Evolutionary conservation across 2,329 filamentous ascomycete genomes (phyloP), one percentile per base, ranked within the genome.

Genomic region (Claviceps sp.): DNA sequence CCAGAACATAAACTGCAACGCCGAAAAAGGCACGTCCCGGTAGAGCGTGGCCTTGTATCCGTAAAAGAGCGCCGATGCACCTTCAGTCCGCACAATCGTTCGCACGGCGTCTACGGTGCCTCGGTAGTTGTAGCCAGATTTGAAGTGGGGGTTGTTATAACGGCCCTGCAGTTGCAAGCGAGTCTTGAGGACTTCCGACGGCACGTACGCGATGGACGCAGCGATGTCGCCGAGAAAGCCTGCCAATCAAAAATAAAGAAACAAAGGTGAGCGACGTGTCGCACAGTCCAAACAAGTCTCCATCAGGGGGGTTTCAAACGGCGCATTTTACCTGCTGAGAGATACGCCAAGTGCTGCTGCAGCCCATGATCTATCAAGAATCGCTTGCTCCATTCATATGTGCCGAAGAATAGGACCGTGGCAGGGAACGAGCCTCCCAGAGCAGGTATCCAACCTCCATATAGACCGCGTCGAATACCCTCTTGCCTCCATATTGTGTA

Each of bases 121-220:
- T 60, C 84, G 85, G 67, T 98, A 98, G 67, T 98, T 98, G 71
- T 98, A 98, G 53, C 93, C 93, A 0, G 88, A 95, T 47, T 82
- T 75, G 72, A 97, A 97, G 69, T 84, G 86, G 0, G 93, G 90
- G 63, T 98, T 98, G 69, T 97, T 95, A 71, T 89, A 86, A 55
- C 88, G 86, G 49, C 93, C 94, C 67, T 98, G 93, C 5, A 98
- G 78, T 65, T 98, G 93, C 48, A 97, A 74, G 24, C 93, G 83
- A n/a, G 93, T 98, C 69, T 98, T 98, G 59, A 98, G 77, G 5
- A 98, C 93, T 69, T 98, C 94, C 13, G 91, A 95, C 4, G 93
- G 94, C 4, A 98, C 94, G 64, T 98, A 98, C 54, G 96, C 79
- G 55, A 95, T 77, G 0, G 89, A 95, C 1, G 93, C 91, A 45